Base-by-base conservation (phyloP, 2,329 filamentous ascomycete species). In the Verticillium nonalfalfae region DNA sequence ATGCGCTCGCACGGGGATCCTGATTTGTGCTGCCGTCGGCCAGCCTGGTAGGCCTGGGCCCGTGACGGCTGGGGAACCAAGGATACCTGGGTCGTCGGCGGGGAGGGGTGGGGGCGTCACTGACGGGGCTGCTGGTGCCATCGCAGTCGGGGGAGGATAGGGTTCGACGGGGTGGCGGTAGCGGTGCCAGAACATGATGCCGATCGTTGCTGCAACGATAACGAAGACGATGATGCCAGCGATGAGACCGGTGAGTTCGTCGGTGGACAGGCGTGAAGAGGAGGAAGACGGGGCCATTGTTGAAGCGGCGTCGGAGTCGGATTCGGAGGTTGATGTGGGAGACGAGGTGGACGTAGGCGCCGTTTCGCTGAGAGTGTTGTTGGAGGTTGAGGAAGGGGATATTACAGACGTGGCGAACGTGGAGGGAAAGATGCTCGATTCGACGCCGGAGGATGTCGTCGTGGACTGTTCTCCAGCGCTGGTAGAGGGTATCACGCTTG, bases 1-100 rank as follows among this genome's bases (percentile, higher is more conserved):
- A 9, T 68, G 61, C 9, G 69, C 70, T 2, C 68, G 69, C 58
- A 75, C 73, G 45, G 74, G 69, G 56, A 74, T 69, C 38, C 72
- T 66, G 2, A 75, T 68, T 55, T 73, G 59, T 3, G 59, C 60
- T 34, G 38, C 57, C 55, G 38, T 38, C 56, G 57, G 54, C 57
- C 50, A 58, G 58, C 38, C 56, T 15, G 55, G 26, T 5, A 11
- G 54, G 26, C 9, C 13, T n/a, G 10, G 57, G 33, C 40, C 7
- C 33, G 33, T 6, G 54, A 38, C 18, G 56, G 35, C 18, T 13
- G 55, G 57, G 38, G 15, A n/a, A 33, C 56, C 36, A 10, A 40
- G 21, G 26, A 59, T 45, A 1, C 56, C 59, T 7, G 21, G 35
- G 26, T 56, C 54, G 54, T 31, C 56, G 26, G 21, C 35, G 10